Evolutionary conservation across 257 asterid species (phyloP), one percentile per base, ranked within the genome.

Genomic region (Solanum virginianum): DNA sequence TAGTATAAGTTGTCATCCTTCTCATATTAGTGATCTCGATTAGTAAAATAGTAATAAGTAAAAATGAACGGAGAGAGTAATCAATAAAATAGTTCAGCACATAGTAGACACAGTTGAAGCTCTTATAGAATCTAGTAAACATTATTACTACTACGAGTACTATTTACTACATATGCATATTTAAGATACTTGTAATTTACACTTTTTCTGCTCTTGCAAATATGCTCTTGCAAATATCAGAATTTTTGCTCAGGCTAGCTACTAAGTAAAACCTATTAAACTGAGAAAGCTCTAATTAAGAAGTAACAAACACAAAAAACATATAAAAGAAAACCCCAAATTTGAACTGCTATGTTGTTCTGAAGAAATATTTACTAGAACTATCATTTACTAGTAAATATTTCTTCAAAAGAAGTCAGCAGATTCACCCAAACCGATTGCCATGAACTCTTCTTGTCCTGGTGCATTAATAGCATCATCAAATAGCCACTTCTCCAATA

Each of bases 401-500:
- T 53, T 79, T 79, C 83, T 53, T 79, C 83, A 79, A 79, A 79
- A 79, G 18, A 53, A 79, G 6, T 29, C 45, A 79, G 65, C 29
- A 79, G 83, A 32, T 51, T 79, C 83, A 53, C 29, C 83, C 47
- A 82, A 51, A 10, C 36, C 72, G 72, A 84, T 65, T 9, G 29
- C 86, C 72, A 74, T 56, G 26, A 84, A 22, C 47, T 72, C 65
- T 39, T 74, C 86, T 74, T 71, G 86, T 84, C 60, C 63, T n/a
- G 55, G 82, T 6, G 70, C 86, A 77, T 66, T 83, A 17, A 62
- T 83, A 6, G 86, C 91, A 47, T 91, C 96, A 79, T 92, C 96
- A 66, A 92, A 74, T 3, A 92, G 88, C 96, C 96, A 92, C 29
- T 90, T 92, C 89, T 92, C 96, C 83, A 92, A 66, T 84, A 92